These are phyloP conservation scores for Magnusiomyces suaveolens DNA, from an alignment of 1,139 yeast species.

Conservation along the genomic window DNA sequence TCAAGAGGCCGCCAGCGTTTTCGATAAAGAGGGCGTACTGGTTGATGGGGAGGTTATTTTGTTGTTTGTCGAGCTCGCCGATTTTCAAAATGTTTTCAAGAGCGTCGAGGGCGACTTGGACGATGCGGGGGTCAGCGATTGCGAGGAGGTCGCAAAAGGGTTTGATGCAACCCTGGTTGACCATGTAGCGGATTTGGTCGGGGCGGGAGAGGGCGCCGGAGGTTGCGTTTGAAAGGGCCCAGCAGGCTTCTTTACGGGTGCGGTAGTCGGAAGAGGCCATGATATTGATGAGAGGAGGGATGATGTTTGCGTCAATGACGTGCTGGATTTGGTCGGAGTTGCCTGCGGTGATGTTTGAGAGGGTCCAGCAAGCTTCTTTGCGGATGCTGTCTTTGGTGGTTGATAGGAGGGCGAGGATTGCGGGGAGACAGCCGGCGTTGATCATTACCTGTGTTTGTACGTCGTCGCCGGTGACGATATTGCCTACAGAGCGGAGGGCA, in stretches of 20 bases:
- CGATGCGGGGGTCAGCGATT: conserved; percentile 81
- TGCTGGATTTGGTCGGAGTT: conserved; percentile 92
- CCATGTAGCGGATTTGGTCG: conserved; percentile 86
- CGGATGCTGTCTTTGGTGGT: conserved; percentile 87
- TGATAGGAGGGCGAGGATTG: conserved; percentile 67
- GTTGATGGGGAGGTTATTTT: conserved; percentile 46
- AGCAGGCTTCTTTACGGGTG: conserved; percentile 96
- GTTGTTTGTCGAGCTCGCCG: conserved; percentile 87
- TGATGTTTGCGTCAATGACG: conserved; percentile 85
- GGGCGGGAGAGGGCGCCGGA: conserved; percentile 91
- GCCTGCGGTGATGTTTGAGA: conserved; percentile 96
- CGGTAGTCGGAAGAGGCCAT: conserved; percentile 80
- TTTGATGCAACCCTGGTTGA: conserved; percentile 90
- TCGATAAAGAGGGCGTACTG: conserved; percentile 87
- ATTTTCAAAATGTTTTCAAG: conserved; percentile 85
- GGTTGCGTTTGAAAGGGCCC: conserved; percentile 98
- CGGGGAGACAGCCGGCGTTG: conserved; percentile 84
- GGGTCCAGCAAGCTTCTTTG: conserved; percentile 98
- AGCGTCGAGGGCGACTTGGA: conserved; percentile 92
- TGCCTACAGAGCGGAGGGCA: conserved; percentile 93
- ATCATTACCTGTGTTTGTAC: conserved; percentile 90
- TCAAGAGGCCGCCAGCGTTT: conserved; percentile 98
- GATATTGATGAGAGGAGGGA: conserved; percentile 84
- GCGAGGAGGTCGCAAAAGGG: conserved; percentile 89
- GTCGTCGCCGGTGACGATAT: conserved; percentile 95